Evolutionary conservation across 306 rosid genomes (phyloP).

Genomic region (Lupinus albus): DNA sequence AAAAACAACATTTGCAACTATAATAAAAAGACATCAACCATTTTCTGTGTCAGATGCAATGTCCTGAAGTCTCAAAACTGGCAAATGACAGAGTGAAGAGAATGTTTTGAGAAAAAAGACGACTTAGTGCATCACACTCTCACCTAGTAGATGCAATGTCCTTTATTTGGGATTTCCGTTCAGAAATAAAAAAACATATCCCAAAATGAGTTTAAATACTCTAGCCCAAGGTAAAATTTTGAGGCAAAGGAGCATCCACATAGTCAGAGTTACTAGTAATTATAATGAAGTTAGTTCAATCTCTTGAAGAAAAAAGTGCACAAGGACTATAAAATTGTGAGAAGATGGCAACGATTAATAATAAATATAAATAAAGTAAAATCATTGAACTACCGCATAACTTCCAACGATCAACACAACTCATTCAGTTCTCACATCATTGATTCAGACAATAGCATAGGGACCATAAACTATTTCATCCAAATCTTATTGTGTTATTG

Average conservation of each 20-base stretch:
- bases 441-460: constrained; percentile 4
- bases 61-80: background rate
- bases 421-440: background rate
- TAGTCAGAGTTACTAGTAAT: background rate
- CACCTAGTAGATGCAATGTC: too few species aligned
- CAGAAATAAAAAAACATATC: background rate
- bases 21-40: constrained; percentile 2
- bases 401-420: constrained; percentile 18
- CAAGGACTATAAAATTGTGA: too few species aligned
- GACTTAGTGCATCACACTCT: too few species aligned
- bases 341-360: background rate
- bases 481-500: constrained; percentile 6
- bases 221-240: background rate
- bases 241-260: constrained; percentile 19
- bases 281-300: constrained; percentile 1
- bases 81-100: background rate
- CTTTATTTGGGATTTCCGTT: constrained; percentile 1
- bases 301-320: background rate
- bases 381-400: constrained; percentile 14
- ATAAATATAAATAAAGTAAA: background rate
- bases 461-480: background rate
- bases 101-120: background rate
- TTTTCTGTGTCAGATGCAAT: constrained; percentile 17
- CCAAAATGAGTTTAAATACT: background rate
- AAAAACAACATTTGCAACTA: background rate